Evolutionary conservation across 202 grass and related monocot genomes (phyloP), one percentile per base, ranked within the genome.

Genomic region (Hordeum pubiflorum): DNA sequence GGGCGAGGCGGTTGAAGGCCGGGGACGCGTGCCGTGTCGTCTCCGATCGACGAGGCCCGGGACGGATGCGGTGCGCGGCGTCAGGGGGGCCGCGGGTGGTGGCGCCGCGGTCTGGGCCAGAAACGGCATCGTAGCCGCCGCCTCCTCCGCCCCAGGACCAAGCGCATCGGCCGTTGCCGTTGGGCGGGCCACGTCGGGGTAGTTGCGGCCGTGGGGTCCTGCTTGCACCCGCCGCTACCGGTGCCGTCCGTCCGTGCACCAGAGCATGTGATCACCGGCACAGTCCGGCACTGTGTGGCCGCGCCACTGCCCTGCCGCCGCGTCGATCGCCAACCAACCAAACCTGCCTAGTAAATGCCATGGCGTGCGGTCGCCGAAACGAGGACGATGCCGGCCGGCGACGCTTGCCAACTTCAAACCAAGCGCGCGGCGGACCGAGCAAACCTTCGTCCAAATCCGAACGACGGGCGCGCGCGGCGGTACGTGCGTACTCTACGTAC

Each of bases 81-180:
- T 46, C 77, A 66, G 34, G 36, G 48, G 6, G 40, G 23, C 48
- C 38, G 52, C 7, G 75, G 75, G 55, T 17, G 41, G 46, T 11
- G 52, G 69, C 69, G 58, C 46, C 36, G 36, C 61, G 68, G 86
- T 76, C 81, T 67, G 62, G 81, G 40, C 54, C 69, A 43, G 60
- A 80, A 75, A 75, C 69, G 21, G 76, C 76, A 70, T 23, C 55
- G 40, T 84, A 84, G 84, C 86, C 21, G 81, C 76, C 69, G 37
- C 58, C 52, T 70, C 72, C 78, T 17, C 84, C 69, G 33, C 22
- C 2, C 12, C 36, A 4, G 63, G 22, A 60, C 4, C 37, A 10
- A 9, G 8, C 50, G 6, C 50, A 54, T 54, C 50, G 17, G 50
- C 50, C 50, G 50, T 54, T 54, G 50, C 50, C 17, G 50, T 54